Conservation (phyloP, 106 monocot genomes). For the Dendrobium officinale region DNA sequence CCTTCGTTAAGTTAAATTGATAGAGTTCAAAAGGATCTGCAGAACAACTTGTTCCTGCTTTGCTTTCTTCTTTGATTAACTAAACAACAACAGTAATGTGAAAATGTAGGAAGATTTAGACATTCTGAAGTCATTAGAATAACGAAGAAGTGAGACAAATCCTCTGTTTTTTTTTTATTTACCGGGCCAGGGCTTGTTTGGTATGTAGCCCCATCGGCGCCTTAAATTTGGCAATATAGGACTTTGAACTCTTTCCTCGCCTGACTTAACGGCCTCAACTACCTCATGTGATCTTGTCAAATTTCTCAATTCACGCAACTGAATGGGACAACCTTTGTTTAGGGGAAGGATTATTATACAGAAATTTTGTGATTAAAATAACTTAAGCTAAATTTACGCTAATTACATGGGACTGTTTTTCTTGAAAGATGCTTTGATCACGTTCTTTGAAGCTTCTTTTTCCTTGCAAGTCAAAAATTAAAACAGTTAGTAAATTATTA, state of each 20-base stretch:
- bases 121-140: background rate
- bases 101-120: background rate
- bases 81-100: background rate
- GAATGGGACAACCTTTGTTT: background rate
- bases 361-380: background rate
- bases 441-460: no score
- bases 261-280: background rate
- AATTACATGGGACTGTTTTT: no score
- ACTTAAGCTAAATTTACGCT: background rate
- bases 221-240: background rate
- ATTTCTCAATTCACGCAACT: background rate
- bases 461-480: no score
- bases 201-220: background rate
- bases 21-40: background rate
- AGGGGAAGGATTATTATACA: background rate
- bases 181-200: background rate
- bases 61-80: background rate
- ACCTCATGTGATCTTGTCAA: background rate
- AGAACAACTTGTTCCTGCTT: no score
- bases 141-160: background rate
- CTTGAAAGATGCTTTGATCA: no score
- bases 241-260: background rate
- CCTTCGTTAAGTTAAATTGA: background rate
- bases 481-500: no score
- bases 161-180: background rate